Conservation (phyloP, 1,139 yeast species). For the Debaryomyces sp. region DNA sequence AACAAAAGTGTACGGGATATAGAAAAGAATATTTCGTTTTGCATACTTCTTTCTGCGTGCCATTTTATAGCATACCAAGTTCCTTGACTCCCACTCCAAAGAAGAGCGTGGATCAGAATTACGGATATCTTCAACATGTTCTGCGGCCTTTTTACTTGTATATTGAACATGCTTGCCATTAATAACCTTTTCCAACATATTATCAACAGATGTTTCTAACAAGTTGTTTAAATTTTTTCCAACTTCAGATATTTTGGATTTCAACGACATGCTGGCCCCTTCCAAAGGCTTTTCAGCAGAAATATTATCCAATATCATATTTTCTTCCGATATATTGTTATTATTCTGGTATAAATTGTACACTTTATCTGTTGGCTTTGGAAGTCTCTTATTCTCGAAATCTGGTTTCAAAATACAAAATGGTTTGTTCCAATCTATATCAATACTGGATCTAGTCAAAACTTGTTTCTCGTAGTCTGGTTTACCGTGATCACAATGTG, state of each 20-base stretch:
- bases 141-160: conserved; percentile 24
- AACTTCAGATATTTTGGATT: conserved; percentile 2
- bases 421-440: conserved; percentile 56
- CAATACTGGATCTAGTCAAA: conserved; percentile 36
- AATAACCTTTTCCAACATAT: conserved; percentile 23
- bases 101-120: conserved; percentile 26
- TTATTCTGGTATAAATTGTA: conserved; percentile 11
- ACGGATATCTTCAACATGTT: conserved; percentile 24
- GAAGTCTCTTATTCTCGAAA: conserved; percentile 17
- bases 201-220: conserved; percentile 22
- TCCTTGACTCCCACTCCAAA: conserved; percentile 32
- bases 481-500: conserved; percentile 60
- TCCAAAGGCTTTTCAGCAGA: neutral
- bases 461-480: conserved; percentile 47
- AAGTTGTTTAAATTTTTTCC: conserved; percentile 9
- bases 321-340: neutral
- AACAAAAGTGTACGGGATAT: conserved; percentile 60
- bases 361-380: conserved; percentile 15
- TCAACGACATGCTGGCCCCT: neutral
- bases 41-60: conserved; percentile 68
- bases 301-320: neutral
- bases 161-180: conserved; percentile 27
- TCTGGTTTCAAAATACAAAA: conserved; percentile 48
- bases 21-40: conserved; percentile 48
- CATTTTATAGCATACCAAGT: conserved; percentile 57